phyloP scores from a whole-genome alignment of 2,329 filamentous ascomycete species.

The Fusarium equiseti region DNA sequence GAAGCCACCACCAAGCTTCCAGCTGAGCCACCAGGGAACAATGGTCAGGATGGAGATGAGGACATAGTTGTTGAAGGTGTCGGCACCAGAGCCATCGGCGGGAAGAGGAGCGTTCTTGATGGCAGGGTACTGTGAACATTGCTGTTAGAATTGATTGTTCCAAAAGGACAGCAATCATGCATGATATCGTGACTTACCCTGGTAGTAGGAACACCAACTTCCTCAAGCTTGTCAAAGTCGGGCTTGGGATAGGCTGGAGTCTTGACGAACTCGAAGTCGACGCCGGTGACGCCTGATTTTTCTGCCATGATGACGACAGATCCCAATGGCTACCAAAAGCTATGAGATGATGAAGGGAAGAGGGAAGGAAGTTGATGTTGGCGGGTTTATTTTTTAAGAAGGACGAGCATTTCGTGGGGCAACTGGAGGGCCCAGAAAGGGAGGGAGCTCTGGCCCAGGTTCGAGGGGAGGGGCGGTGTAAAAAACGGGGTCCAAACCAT shows the following conservation, averaged over 20 bases:
- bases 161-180: conserved; percentile 36
- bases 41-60: conserved; percentile 77
- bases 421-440: conserved; percentile 26
- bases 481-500: conserved; percentile 22
- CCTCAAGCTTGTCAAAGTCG: conserved; percentile 76
- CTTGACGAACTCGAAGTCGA: conserved; percentile 58
- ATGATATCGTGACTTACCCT: conserved; percentile 48
- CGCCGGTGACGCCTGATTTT: conserved; percentile 48
- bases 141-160: conserved; percentile 8
- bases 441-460: conserved; percentile 35
- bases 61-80: conserved; percentile 86
- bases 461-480: conserved; percentile 38
- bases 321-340: conserved; percentile 46
- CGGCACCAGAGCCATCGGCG: conserved; percentile 85
- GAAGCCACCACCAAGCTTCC: conserved; percentile 88
- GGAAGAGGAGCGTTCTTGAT: conserved; percentile 97
- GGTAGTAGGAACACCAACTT: conserved; percentile 62
- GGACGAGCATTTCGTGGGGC: conserved; percentile 36
- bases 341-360: conserved; percentile 34
- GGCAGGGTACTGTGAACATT: conserved; percentile 60
- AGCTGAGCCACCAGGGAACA: conserved; percentile 84
- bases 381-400: conserved; percentile 41
- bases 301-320: conserved; percentile 52
- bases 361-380: conserved; percentile 22
- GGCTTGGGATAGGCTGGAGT: conserved; percentile 58